Conservation (phyloP, 139 green algal genomes). For the Chlorella sorokiniana region DNA sequence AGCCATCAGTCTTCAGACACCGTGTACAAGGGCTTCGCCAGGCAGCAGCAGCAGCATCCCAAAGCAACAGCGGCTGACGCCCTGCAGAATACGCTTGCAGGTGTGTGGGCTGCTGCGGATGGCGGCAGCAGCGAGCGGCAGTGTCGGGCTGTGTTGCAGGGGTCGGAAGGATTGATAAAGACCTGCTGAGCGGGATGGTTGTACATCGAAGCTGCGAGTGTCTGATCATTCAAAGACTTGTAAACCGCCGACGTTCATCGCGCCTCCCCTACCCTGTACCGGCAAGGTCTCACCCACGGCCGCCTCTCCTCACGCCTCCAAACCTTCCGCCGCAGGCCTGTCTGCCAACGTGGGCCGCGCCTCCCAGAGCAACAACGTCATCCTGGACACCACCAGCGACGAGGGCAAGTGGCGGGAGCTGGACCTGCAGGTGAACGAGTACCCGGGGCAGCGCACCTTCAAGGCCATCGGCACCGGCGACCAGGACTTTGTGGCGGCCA, state of each 20-base stretch:
- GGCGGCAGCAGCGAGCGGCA: neutral
- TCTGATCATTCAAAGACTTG: neutral
- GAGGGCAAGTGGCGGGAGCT: slow-evolving; percentile 52
- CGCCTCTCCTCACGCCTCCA: neutral
- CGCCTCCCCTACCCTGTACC: neutral
- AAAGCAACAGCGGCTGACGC: slow-evolving; percentile 9
- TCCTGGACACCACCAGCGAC: slow-evolving; percentile 45
- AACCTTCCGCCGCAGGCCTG: neutral
- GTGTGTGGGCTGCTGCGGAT: no score
- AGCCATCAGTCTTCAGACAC: neutral
- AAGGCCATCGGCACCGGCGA: slow-evolving; percentile 53
- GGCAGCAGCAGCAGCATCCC: slow-evolving; percentile 27
- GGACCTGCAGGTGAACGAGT: slow-evolving; percentile 56
- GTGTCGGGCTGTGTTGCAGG: no score
- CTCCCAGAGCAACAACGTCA: slow-evolving; percentile 45
- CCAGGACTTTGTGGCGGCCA: slow-evolving; percentile 48
- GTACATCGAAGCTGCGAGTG: neutral
- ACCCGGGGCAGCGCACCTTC: slow-evolving; percentile 52
- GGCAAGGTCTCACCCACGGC: neutral
- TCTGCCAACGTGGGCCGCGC: slow-evolving; percentile 21
- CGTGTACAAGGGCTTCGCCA: slow-evolving; percentile 10
- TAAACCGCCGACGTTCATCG: neutral
- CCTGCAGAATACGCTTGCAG: slow-evolving; percentile 29
- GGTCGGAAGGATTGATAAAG: no score
- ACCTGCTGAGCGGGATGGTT: no score